Base-by-base conservation (phyloP, 2,329 filamentous ascomycete genomes). In the Didymella exigua region DNA sequence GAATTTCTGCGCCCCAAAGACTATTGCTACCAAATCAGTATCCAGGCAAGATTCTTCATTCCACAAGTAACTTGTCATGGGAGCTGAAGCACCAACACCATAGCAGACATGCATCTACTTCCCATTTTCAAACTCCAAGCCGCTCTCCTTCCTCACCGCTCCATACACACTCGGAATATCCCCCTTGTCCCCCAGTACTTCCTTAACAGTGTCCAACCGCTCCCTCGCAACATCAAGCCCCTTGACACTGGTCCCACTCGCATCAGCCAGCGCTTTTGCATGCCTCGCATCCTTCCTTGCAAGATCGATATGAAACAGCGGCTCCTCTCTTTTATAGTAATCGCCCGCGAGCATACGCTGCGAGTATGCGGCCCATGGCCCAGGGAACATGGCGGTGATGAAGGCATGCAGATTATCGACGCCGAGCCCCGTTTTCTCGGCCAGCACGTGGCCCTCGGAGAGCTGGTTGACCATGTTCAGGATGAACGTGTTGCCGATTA, bases 81-180 rank as follows among this genome's bases (percentile, higher is more conserved):
- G n/a, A n/a, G n/a, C n/a, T n/a, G n/a, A n/a, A n/a, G n/a, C 9
- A 26, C 9, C 24, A 26, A 5, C 9, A 26, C 24, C 27, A 16
- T 33, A n/a, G 13, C 10, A 33, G n/a, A n/a, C 3, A 5, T 3
- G 4, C 30, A 6, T 37, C 13, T 55, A 70, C 14, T 67, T 67
- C 33, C 68, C 66, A 38, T 75, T 75, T 69, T 90, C 89, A 76
- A 87, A 96, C 49, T 85, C 82, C 65, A 96, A 74, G 0, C 91
- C 91, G 24, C 84, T 84, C 70, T 91, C 88, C 76, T 88, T 79
- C 66, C 92, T 84, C 49, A 89, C 86, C 2, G 88, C 88, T 0
- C 92, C 92, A 76, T 96, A 96, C 31, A 96, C 88, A 10, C 84
- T 88, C 2, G 90, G 88, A 71, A 96, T 85, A 75, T 96, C 93